Percentiles rank a stretch among this genome's conserved stretches.
phyloP scores from a whole-genome alignment of 257 asterid genomes.

The Jasminum sambac region DNA sequence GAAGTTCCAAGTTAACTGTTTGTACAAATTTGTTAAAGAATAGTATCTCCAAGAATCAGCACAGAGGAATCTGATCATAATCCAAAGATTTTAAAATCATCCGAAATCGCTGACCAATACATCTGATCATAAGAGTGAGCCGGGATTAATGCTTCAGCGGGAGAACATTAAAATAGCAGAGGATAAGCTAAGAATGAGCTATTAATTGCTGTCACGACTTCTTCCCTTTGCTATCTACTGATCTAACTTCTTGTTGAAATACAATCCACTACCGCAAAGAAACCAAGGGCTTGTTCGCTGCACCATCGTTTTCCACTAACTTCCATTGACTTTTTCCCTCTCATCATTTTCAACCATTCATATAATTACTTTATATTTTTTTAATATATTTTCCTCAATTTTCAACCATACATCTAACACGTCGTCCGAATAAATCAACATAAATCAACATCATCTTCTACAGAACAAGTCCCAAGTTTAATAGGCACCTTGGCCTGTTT shows the following conservation, averaged over 20 bases:
- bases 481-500: conserved; percentile 1
- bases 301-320: too few relatives aligned
- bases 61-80: background rate
- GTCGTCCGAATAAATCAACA: too few relatives aligned
- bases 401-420: too few relatives aligned
- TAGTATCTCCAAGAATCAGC: background rate
- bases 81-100: background rate
- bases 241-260: background rate
- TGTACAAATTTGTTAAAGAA: too few relatives aligned
- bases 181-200: background rate
- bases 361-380: too few relatives aligned
- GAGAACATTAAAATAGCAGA: background rate
- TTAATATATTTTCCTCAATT: too few relatives aligned
- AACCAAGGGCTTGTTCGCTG: too few relatives aligned
- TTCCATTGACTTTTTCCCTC: too few relatives aligned
- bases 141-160: background rate
- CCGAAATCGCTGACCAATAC: background rate
- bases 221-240: background rate
- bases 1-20: too few relatives aligned
- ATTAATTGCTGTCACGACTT: conserved; percentile 1
- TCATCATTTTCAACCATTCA: too few relatives aligned
- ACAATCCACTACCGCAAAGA: background rate
- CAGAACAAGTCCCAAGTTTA: too few relatives aligned
- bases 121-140: conserved; percentile 2
- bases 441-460: too few relatives aligned